Base-by-base conservation (phyloP, 1,284 basidiomycete species). In the Meripilus lineatus region DNA sequence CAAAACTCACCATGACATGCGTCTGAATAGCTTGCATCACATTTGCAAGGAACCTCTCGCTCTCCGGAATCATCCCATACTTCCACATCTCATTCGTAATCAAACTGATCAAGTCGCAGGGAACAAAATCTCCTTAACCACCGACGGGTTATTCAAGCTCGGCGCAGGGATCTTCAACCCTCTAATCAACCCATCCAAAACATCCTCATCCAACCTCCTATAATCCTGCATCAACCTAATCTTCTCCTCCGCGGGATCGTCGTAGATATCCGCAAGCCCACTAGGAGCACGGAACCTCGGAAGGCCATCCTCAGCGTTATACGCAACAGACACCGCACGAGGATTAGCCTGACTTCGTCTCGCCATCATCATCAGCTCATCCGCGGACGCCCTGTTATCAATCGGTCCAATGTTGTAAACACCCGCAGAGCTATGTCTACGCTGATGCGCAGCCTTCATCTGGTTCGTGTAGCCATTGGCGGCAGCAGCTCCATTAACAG, bases 31-130 rank as follows among this genome's bases (percentile, higher is more conserved):
- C 90, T 65, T 98, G 94, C 95, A 99, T 99, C 46, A 99, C 91
- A 59, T 97, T 98, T 32, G 96, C 96, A 48, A 99, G 74, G 80
- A 99, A 99, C 30, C 94, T 78, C 65, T 99, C 96, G 66, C 93
- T 96, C 66, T 99, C 95, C 21, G 85, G 79, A 55, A 99, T 97
- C 58, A 99, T 81, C 22, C 94, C 93, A 58, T 97, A 93, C 70
- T 98, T 98, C 96, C 96, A 99, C 95, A 99, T 99, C 68, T 99
- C 96, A 66, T 99, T 99, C 17, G 93, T 96, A 48, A 97, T 88
- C 40, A 99, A 72, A 58, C 89, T 93, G 67, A 99, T 99, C 48
- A 99, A 79, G 65, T 99, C n/a, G 96, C 95, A 4, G 96, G 96
- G 86, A 99, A 99, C 33, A 99, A 75, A 44, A 99, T 94, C 66